A percentile compares a stretch with the other conserved stretches of the same genome.
phyloP scores from a whole-genome alignment of 2,329 filamentous ascomycete genomes.

The Colletotrichum tanaceti region DNA sequence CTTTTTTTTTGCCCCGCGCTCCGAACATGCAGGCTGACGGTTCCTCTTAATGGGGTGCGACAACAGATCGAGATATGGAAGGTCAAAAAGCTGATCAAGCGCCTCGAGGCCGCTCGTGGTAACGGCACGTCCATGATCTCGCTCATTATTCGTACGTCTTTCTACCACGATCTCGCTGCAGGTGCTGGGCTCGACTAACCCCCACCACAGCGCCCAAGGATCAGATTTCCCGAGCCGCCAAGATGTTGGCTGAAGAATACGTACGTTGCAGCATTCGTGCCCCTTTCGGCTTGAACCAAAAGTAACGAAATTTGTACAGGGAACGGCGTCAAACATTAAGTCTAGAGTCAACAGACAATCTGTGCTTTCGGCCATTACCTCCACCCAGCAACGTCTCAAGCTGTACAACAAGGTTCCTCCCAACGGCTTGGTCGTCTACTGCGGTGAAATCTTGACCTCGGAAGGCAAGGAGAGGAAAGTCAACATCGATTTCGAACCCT shows the following conservation, averaged over 20 bases:
- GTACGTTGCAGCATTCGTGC: conserved; percentile 62
- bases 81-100: conserved; percentile 99
- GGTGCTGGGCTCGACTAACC: conserved; percentile 36
- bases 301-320: conserved; percentile 63
- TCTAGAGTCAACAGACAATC: conserved; percentile 99
- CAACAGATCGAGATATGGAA: conserved; percentile 84
- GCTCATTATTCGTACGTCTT: conserved; percentile 84
- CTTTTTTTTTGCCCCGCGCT: conserved; percentile 39
- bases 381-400: conserved; percentile 98
- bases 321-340: conserved; percentile 99
- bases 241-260: conserved; percentile 99
- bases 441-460: conserved; percentile 98
- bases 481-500: conserved; percentile 99
- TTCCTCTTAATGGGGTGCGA: conserved; percentile 24
- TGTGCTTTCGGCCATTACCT: conserved; percentile 97
- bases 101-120: conserved; percentile 94
- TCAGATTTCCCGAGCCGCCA: conserved; percentile 93
- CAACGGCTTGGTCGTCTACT: conserved; percentile 98
- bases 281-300: conserved; percentile 33
- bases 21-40: conserved; percentile 40
- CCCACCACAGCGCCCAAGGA: conserved; percentile 85
- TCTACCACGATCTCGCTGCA: conserved; percentile 7
- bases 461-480: conserved; percentile 99
- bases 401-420: conserved; percentile 99
- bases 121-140: conserved; percentile 99